Conservation (phyloP, 306 rosid species). For the Vachellia pachyceras region DNA sequence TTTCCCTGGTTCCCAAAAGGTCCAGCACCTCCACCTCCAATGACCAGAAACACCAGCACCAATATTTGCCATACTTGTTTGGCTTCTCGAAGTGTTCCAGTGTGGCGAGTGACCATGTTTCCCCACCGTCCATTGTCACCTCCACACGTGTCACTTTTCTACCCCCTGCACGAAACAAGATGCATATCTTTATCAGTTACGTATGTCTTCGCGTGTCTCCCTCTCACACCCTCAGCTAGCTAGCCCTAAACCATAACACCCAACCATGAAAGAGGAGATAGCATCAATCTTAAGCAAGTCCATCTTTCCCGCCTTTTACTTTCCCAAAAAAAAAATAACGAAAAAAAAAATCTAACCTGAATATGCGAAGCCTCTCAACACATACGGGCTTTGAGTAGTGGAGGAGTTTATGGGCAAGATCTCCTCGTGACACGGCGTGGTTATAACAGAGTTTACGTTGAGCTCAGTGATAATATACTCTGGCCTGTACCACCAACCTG, state of each 20-base stretch:
- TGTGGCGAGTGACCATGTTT: conserved; percentile 70
- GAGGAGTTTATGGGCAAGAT: conserved; percentile 75
- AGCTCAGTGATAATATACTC: conserved; percentile 80
- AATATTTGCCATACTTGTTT: conserved; percentile 72
- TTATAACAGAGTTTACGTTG: conserved; percentile 83
- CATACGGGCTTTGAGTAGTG: conserved; percentile 72
- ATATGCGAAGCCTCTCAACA: conserved; percentile 75
- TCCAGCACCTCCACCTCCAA: conserved; percentile 71
- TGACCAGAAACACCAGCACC: conserved; percentile 97
- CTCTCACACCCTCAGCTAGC: neutral
- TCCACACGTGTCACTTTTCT: conserved; percentile 91
- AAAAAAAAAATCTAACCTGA: conserved; percentile 59
- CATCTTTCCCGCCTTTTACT: neutral
- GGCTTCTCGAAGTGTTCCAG: conserved; percentile 73
- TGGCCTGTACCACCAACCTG: conserved; percentile 96
- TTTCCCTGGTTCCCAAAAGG: conserved; percentile 64
- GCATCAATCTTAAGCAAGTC: neutral
- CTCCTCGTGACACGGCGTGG: conserved; percentile 84
- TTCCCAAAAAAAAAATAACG: neutral
- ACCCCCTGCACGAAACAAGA: conserved; percentile 56
- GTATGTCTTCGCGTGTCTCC: neutral
- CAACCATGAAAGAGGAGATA: too few relatives aligned
- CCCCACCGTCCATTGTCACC: conserved; percentile 80
- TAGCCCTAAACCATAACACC: neutral
- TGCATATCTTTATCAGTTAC: neutral